Percentiles rank a stretch among this genome's conserved stretches.
phyloP scores from a whole-genome alignment of 1,139 yeast genomes.

The Debaryomycetaceae sp. region DNA sequence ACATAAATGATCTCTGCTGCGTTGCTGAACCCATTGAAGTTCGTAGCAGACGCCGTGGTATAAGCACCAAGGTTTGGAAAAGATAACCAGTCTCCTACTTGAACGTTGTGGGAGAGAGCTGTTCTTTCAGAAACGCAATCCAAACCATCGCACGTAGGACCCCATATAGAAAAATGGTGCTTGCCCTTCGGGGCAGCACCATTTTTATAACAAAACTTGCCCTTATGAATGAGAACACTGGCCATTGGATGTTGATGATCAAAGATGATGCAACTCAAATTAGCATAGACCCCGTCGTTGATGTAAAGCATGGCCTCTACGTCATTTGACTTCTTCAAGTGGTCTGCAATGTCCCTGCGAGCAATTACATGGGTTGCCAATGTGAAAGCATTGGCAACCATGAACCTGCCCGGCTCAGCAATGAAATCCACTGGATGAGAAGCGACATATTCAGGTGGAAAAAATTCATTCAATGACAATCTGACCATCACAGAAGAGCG shows the following conservation, averaged over 20 bases:
- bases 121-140: slow-evolving; percentile 70
- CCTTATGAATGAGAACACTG: slow-evolving; percentile 55
- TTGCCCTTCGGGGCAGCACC: slow-evolving; percentile 15
- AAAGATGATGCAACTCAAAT: slow-evolving; percentile 86
- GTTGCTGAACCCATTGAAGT: slow-evolving; percentile 80
- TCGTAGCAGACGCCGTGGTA: slow-evolving; percentile 84
- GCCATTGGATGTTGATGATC: slow-evolving; percentile 87
- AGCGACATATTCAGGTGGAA: slow-evolving; percentile 41
- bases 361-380: slow-evolving; percentile 85
- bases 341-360: slow-evolving; percentile 46
- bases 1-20: slow-evolving; percentile 61
- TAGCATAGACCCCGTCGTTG: slow-evolving; percentile 95
- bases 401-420: slow-evolving; percentile 94
- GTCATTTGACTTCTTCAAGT: slow-evolving; percentile 11
- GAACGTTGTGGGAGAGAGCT: slow-evolving; percentile 54
- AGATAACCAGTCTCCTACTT: slow-evolving; percentile 90
- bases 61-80: slow-evolving; percentile 90
- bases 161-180: slow-evolving; percentile 76
- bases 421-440: slow-evolving; percentile 51
- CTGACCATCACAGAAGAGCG: slow-evolving; percentile 60
- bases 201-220: slow-evolving; percentile 42
- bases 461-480: slow-evolving; percentile 51
- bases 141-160: slow-evolving; percentile 97
- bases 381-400: slow-evolving; percentile 84
- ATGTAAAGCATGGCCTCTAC: slow-evolving; percentile 58